A percentile compares a stretch with the other conserved stretches of the same genome.
These are phyloP conservation scores for Dendrocalamus latiflorus DNA, from an alignment of 202 grass and related monocot species.

Conservation along the genomic window DNA sequence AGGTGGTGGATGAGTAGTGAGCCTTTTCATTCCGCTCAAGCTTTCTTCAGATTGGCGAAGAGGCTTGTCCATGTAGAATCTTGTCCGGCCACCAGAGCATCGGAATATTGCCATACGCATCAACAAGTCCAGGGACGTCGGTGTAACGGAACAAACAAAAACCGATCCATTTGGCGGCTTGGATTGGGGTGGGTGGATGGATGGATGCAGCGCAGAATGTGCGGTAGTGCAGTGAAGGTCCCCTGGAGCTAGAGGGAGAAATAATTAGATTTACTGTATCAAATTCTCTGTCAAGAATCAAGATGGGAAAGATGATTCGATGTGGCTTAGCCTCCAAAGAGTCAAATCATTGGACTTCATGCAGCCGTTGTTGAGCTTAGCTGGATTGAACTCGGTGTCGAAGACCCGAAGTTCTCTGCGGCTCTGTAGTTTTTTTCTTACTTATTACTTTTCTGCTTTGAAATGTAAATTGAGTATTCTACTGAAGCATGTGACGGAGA, in stretches of 20 bases:
- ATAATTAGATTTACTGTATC: not conserved
- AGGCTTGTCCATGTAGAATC: conserved; percentile 31
- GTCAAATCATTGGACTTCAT: conserved; percentile 14
- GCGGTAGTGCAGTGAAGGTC: not conserved
- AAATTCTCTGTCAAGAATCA: conserved; percentile 16
- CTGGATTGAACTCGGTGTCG: not conserved
- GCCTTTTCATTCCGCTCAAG: conserved; percentile 1
- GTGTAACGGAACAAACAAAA: conserved; percentile 37
- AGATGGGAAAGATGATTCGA: conserved; percentile 10
- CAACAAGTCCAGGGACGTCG: conserved; percentile 26
- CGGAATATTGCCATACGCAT: conserved; percentile 30
- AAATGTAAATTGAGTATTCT: not conserved
- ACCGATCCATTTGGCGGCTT: conserved; percentile 18
- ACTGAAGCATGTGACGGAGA: not conserved
- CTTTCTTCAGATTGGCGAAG: conserved; percentile 27
- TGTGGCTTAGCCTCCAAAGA: not conserved
- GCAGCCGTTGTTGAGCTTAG: not conserved
- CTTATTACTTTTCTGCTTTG: not conserved
- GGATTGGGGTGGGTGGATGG: not conserved
- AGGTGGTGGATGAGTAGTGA: conserved; percentile 7
- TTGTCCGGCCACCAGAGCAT: conserved; percentile 15
- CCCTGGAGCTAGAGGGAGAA: not conserved
- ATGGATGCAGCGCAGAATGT: not conserved
- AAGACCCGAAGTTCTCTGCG: not conserved
- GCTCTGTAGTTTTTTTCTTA: not conserved